These are phyloP conservation scores for Platanthera guangdongensis DNA, from an alignment of 106 monocot genomes.

Conservation along the genomic window DNA sequence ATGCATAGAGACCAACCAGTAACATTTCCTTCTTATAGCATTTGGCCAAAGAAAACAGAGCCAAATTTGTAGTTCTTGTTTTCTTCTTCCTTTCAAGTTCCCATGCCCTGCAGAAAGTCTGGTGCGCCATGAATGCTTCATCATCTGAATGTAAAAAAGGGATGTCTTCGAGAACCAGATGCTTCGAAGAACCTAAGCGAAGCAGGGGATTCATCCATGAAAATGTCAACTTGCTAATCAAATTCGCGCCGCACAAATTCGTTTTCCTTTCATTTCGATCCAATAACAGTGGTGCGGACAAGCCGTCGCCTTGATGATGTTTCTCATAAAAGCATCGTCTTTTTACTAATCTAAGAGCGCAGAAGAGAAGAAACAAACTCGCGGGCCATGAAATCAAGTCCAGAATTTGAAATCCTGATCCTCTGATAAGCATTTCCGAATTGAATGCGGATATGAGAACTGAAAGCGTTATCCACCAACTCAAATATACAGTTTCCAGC, in stretches of 20 bases:
- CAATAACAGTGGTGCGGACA: conserved; percentile 34
- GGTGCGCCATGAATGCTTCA: conserved; percentile 32
- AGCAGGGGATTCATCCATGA: conserved; percentile 78
- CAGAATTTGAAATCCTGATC: conserved; percentile 12
- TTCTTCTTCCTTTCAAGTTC: conserved; percentile 15
- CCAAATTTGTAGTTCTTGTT: conserved; percentile 20
- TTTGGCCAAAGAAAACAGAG: conserved; percentile 35
- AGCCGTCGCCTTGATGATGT: background rate
- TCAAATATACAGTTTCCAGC: conserved; percentile 4
- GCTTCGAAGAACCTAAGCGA: conserved; percentile 35
- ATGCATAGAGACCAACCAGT: conserved; percentile 52
- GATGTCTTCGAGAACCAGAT: conserved; percentile 44
- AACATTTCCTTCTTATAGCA: conserved; percentile 60
- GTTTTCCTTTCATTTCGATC: conserved; percentile 11
- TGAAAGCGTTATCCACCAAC: conserved; percentile 40
- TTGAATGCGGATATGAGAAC: conserved; percentile 26
- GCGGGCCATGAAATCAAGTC: conserved; percentile 36
- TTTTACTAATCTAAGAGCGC: conserved; percentile 9
- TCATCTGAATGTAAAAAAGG: conserved; percentile 55
- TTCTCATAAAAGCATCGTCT: background rate
- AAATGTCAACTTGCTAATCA: conserved; percentile 60
- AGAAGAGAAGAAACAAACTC: conserved; percentile 40
- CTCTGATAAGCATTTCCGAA: conserved; percentile 17
- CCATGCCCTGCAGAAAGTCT: conserved; percentile 41
- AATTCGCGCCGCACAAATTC: conserved; percentile 17